Conservation (phyloP, 2,329 filamentous ascomycete genomes). For the Alternaria viburni region DNA sequence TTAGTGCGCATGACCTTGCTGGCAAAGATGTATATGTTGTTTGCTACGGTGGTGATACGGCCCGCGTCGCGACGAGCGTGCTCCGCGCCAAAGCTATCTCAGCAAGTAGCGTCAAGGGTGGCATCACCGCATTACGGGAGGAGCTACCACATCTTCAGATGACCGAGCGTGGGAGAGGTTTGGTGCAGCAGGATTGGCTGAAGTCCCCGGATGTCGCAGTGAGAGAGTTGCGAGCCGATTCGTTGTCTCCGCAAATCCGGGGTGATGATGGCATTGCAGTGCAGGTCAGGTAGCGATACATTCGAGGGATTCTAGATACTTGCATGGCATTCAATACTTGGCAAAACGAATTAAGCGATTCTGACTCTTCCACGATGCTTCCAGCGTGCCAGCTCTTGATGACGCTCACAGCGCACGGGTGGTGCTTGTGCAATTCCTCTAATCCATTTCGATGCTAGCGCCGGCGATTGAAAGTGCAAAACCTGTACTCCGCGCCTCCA, state of each 20-base stretch:
- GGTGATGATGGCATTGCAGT: not conserved
- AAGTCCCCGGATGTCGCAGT: not conserved
- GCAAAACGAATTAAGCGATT: not conserved
- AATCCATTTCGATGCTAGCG: not conserved
- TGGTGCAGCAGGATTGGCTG: conserved; percentile 10
- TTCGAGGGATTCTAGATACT: not conserved
- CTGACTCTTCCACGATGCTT: not conserved
- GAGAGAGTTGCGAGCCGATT: conserved; percentile 5
- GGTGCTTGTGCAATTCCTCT: not conserved
- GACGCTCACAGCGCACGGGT: not conserved
- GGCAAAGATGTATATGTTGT: conserved; percentile 25
- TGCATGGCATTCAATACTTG: not conserved
- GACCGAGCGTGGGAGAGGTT: conserved; percentile 5
- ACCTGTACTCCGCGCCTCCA: not conserved
- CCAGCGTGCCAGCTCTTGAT: not conserved
- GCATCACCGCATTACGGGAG: conserved; percentile 13
- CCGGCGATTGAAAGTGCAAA: conserved; percentile 1
- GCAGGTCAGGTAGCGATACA: not conserved
- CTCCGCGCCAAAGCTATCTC: conserved; percentile 22
- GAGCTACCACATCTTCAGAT: conserved; percentile 19
- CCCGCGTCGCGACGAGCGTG: conserved; percentile 27
- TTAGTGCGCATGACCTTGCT: conserved; percentile 24
- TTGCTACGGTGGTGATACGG: conserved; percentile 27
- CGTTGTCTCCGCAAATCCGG: conserved; percentile 4
- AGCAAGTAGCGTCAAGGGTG: conserved; percentile 25